Base-by-base conservation (phyloP, 2,329 filamentous ascomycete genomes). In the Scytalidium lignicola region DNA sequence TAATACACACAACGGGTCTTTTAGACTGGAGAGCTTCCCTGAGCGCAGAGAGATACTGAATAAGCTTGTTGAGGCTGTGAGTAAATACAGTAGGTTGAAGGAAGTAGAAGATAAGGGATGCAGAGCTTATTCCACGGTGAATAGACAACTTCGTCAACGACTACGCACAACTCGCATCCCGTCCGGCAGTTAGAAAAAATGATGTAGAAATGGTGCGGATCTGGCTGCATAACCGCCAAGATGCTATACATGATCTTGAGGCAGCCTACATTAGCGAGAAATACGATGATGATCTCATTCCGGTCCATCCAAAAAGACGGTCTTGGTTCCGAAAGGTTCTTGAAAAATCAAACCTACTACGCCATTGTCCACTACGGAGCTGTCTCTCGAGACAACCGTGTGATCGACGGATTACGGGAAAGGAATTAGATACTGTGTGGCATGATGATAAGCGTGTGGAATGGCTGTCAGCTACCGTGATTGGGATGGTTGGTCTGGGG, bases 1-100 rank as follows among this genome's bases (percentile, higher is more conserved):
- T 26, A 22, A 13, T 39, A 22, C 37, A 22, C 12, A 53, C 37
- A 53, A 53, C 18, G 48, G 48, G 2, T 37, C 44, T 7, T 53
- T 53, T 42, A 40, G 51, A 37, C 21, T 41, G 8, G 43, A 46
- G 10, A 9, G 23, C 43, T 26, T 21, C n/a, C 32, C 43, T 26
- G 4, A 17, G 9, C 43, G 43, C 2, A 37, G 26, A 37, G n/a
- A 6, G 3, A 15, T 46, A 4, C 21, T 46, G n/a, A 5, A 46
- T 2, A 18, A 28, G 4, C 43, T 46, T 9, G 19, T 20, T 21
- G 13, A 15, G 7, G 26, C 21, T 21, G 9, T 46, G 26, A 7
- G 7, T 7, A 28, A 28, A 13, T 28, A 28, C 13, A 28, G 26
- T 28, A 28, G 13, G 26, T 28, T 28, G 13, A 28, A 28, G 26